Conservation (phyloP, 352 stramenopile genomes). For the Saprolegnia parasitica region DNA sequence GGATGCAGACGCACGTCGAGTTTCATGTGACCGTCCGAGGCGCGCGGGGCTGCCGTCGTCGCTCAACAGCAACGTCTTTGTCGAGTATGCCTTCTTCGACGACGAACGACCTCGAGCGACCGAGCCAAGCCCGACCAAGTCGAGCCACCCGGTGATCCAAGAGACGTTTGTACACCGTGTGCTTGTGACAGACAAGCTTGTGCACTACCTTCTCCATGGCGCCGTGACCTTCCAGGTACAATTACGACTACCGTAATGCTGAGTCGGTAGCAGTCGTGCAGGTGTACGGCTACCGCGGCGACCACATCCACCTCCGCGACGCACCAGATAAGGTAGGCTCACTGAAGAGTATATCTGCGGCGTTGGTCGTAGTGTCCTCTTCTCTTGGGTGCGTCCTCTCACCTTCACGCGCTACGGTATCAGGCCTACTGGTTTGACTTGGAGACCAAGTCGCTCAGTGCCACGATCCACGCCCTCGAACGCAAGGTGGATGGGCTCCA, state of each 20-base stretch:
- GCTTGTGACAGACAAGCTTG: slow-evolving; percentile 20
- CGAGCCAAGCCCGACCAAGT: slow-evolving; percentile 18
- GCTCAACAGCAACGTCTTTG: slow-evolving; percentile 28
- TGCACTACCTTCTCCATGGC: slow-evolving; percentile 15
- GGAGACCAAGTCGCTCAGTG: slow-evolving; percentile 21
- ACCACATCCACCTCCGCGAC: slow-evolving; percentile 13
- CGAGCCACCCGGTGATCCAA: slow-evolving; percentile 24
- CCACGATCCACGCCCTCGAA: slow-evolving; percentile 10
- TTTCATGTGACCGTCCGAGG: slow-evolving; percentile 17
- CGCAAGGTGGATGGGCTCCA: slow-evolving; percentile 19
- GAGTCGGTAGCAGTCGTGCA: neutral
- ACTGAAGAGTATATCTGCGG: neutral
- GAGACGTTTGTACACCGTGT: slow-evolving; percentile 24
- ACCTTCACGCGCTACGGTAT: too few relatives aligned
- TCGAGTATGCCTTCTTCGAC: slow-evolving; percentile 26
- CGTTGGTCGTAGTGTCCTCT: slow-evolving; percentile 10
- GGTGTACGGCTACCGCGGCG: slow-evolving; percentile 27
- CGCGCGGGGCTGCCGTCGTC: neutral
- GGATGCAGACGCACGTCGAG: slow-evolving; percentile 11
- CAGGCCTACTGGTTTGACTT: slow-evolving; percentile 24
- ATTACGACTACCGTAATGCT: too few relatives aligned
- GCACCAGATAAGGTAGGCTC: too few relatives aligned
- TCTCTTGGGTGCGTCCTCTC: neutral
- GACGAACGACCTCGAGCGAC: neutral
- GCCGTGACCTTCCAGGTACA: slow-evolving; percentile 23